These are phyloP conservation scores for Cyberlindnera mrakii DNA, from an alignment of 805 yeast species.

Conservation along the genomic window DNA sequence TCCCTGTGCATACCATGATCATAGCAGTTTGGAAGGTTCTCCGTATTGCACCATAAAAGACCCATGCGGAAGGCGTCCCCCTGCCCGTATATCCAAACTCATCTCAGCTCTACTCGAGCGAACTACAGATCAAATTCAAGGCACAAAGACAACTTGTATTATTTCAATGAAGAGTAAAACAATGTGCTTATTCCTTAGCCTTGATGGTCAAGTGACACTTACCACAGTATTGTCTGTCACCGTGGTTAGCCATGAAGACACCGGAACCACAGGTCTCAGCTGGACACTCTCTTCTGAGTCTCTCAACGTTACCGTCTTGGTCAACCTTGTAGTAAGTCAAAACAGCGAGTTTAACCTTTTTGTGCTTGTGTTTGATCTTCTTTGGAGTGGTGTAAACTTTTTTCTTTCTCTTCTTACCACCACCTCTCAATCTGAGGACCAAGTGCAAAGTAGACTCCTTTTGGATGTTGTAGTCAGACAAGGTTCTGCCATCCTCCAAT, in stretches of 20 bases:
- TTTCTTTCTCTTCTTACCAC: slow-evolving; percentile 99
- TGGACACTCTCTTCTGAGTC: slow-evolving; percentile 98
- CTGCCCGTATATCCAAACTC: no score
- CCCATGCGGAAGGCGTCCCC: no score
- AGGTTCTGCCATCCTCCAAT: slow-evolving; percentile 93
- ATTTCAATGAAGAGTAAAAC: not conserved
- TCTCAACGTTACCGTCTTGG: slow-evolving; percentile 96
- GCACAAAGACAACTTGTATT: not conserved
- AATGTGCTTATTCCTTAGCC: slow-evolving; percentile 26
- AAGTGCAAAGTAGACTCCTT: slow-evolving; percentile 95
- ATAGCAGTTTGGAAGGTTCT: no score
- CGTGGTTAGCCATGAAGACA: slow-evolving; percentile 99
- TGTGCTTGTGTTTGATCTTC: slow-evolving; percentile 99
- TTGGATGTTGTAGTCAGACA: slow-evolving; percentile 97
- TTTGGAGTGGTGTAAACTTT: slow-evolving; percentile 99
- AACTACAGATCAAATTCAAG: not conserved
- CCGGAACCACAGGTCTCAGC: slow-evolving; percentile 94
- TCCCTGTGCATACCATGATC: no score
- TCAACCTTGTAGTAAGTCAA: slow-evolving; percentile 99
- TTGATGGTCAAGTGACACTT: slow-evolving; percentile 96
- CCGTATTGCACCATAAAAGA: no score
- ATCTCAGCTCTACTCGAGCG: no score
- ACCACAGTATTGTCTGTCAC: slow-evolving; percentile 99
- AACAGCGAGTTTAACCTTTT: slow-evolving; percentile 98
- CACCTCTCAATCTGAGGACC: slow-evolving; percentile 98